Evolutionary conservation across 306 rosid genomes (phyloP).

Genomic region (Trichosanthes truncata): DNA sequence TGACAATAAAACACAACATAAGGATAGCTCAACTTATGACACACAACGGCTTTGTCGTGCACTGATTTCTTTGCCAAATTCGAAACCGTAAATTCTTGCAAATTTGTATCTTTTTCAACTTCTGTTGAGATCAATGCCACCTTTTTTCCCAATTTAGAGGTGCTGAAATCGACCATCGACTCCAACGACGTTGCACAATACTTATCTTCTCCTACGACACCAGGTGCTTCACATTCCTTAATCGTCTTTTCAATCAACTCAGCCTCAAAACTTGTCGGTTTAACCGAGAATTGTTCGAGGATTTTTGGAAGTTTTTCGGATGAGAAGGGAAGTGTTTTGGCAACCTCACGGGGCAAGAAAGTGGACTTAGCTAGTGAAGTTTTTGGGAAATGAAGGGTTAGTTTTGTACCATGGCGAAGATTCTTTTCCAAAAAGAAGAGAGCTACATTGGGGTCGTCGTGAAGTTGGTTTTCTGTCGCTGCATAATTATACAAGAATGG

Average conservation of each 20-base stretch:
- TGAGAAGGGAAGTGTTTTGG: conserved; percentile 49
- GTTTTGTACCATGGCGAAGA: conserved; percentile 25
- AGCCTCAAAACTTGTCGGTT: conserved; percentile 36
- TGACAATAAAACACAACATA: conserved; percentile 82
- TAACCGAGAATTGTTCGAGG: conserved; percentile 24
- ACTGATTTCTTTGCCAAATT: conserved; percentile 29
- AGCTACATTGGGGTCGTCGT: conserved; percentile 39
- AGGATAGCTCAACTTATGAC: conserved; percentile 60
- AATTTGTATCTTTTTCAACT: conserved; percentile 25
- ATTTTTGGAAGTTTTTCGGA: conserved; percentile 34
- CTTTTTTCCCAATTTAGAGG: conserved; percentile 48
- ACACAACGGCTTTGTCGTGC: conserved; percentile 38
- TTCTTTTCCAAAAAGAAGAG: conserved; percentile 67
- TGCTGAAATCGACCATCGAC: conserved; percentile 72
- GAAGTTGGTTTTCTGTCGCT: conserved; percentile 49
- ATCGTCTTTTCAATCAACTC: conserved; percentile 31
- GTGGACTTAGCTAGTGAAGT: conserved; percentile 14
- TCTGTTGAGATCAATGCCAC: conserved; percentile 49
- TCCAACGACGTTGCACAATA: conserved; percentile 82
- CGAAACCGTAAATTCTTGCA: conserved; percentile 32
- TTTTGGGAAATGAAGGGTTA: conserved; percentile 37
- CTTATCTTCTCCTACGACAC: conserved; percentile 47
- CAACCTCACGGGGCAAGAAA: conserved; percentile 40
- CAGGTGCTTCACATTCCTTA: conserved; percentile 38
- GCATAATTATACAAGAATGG: conserved; percentile 6